Base-by-base conservation (phyloP, 495 filamentous ascomycete genomes). In the Chaetomium cochliodes region DNA sequence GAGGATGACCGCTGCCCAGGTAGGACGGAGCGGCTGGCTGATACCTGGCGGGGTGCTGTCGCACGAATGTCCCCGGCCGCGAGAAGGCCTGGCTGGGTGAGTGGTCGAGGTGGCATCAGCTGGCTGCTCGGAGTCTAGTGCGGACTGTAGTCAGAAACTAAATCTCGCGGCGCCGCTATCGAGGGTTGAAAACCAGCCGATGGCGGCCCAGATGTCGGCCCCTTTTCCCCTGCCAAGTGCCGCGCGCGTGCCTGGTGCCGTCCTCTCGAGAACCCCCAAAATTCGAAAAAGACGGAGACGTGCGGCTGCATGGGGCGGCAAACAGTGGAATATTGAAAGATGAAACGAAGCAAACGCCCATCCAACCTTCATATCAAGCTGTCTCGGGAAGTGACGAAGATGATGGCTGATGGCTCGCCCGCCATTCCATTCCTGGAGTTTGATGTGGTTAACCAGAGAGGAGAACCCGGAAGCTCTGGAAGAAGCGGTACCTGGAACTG, bases 321-420 rank as follows among this genome's bases (percentile, higher is more conserved):
- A 62, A 62, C 47, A 54, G 22, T 11, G 37, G 18, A 54, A 39
- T 55, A 46, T 54, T 22, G 37, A 16, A 62, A 41, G 16, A 15
- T 62, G 60, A 62, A 62, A 62, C 60, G 33, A 22, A 54, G 39
- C 44, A 60, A 60, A 61, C 58, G 58, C 37, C 11, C 22, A n/a
- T 28, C 23, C 33, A 1, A n/a, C 6, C 16, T 22, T 33, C 5
- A 16, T 20, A 5, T 37, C 28, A 30, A 6, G 28, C 60, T 55
- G 39, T 44, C 50, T 55, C 50, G 60, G 60, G 50, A 62, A 22
- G 58, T n/a, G 44, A 60, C 6, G 9, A 37, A 37, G 33, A 37
- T 37, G 58, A 51, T 60, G 9, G 46, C 28, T 37, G 58, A 51
- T 60, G 9, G 46, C 28, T 51, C 28, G 58, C 46, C 16, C 20